These are phyloP conservation scores for Lactifluus piperatus DNA, from an alignment of 768 basidiomycete genomes.

Conservation along the genomic window DNA sequence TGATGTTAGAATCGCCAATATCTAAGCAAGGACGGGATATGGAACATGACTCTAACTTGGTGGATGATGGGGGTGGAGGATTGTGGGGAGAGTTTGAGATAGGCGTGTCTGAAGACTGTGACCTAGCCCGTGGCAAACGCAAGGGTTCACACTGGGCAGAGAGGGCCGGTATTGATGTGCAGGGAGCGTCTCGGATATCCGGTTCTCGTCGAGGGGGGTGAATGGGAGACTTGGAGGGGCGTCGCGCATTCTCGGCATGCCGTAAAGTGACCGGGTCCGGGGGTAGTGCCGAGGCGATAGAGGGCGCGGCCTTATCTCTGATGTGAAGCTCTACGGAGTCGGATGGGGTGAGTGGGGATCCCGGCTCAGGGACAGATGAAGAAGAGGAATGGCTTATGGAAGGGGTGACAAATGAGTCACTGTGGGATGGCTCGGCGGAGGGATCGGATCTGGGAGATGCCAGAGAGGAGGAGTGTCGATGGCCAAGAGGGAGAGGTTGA, in stretches of 20 bases:
- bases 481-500: background rate
- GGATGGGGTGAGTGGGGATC: constrained; percentile 22
- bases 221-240: background rate
- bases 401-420: constrained; percentile 12
- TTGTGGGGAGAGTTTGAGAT: background rate
- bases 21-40: background rate
- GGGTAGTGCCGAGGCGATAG: background rate
- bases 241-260: background rate
- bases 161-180: background rate
- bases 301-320: background rate
- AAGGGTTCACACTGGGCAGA: background rate
- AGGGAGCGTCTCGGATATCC: background rate
- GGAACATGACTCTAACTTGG: background rate
- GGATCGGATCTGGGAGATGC: background rate
- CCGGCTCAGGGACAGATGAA: constrained; percentile 24
- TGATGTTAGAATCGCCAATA: background rate
- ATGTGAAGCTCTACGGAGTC: constrained; percentile 11
- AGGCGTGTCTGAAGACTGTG: background rate
- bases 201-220: background rate
- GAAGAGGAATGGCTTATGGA: constrained; percentile 26
- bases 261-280: background rate
- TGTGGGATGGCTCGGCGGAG: background rate
- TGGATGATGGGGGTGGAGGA: background rate
- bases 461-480: background rate
- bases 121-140: background rate